Base-by-base conservation (phyloP, 192 early-diverging fungal species). In the Backusella parvicylindrica region DNA sequence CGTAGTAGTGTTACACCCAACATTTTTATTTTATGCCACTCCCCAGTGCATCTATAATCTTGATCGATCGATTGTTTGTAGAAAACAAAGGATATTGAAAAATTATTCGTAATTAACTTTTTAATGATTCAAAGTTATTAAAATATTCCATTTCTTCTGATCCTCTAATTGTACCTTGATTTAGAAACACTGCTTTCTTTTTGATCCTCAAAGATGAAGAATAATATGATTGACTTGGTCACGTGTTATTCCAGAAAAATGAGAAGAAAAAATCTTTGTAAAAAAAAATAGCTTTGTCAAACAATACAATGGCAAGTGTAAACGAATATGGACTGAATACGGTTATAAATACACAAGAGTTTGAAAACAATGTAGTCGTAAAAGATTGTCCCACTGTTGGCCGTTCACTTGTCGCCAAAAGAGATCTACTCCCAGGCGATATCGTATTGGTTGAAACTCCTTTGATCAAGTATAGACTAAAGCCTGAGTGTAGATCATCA, bases 371-470 rank as follows among this genome's bases (percentile, higher is more conserved):
- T 18, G 50, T 76, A 16, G 64, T 70, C 26, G 47, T 82, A 1
- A 73, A 72, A 31, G 64, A 78, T 12, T 70, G 49, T 23, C 49
- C 49, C 2, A 30, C 60, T 31, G 77, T 76, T 5, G 81, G 81
- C 15, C 68, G 74, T 23, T 76, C 77, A 13, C 56, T 82, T 0
- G 66, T 82, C 32, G 71, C 81, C 16, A 78, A 73, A 47, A 64
- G 28, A 21, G 37, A 13, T 8, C 60, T 82, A 1, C 9, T 26
- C 1, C 64, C 71, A 35, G 81, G 81, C 13, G 50, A 75, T 16
- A n/a, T 74, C 3, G 71, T 82, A 3, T 64, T 82, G 74, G 36
- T 75, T 26, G 81, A 82, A 47, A 47, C 43, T 26, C 81, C 81
- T 36, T 41, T 82, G 9, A 32, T 79, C 7, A 63, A 75, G 13